A percentile compares a stretch with the other conserved stretches of the same genome.
phyloP scores from a whole-genome alignment of 257 asterid species.

The Plantago elongata region DNA sequence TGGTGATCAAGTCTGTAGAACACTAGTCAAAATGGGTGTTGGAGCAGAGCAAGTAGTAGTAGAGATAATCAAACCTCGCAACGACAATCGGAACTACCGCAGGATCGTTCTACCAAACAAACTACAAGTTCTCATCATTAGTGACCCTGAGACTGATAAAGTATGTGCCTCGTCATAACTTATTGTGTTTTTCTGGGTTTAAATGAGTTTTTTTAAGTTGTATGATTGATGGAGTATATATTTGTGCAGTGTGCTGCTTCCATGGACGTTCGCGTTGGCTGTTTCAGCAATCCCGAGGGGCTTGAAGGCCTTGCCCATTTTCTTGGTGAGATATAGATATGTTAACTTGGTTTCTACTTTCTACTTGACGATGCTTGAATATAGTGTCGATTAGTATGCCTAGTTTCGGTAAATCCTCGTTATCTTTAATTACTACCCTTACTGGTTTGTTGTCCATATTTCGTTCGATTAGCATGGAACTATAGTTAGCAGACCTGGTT shows the following conservation, averaged over 20 bases:
- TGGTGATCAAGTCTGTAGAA: no score
- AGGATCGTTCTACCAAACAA: constrained; percentile 67
- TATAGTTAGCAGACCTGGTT: no score
- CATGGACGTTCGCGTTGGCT: constrained; percentile 89
- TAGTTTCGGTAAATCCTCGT: no score
- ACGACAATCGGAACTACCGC: constrained; percentile 66
- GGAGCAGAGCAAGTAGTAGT: constrained; percentile 23
- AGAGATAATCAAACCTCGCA: constrained; percentile 79
- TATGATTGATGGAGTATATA: background rate
- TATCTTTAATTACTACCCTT: no score
- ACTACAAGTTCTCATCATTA: constrained; percentile 77
- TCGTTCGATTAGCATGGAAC: no score
- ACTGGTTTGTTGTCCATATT: no score
- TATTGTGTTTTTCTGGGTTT: background rate
- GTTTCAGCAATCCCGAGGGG: constrained; percentile 89
- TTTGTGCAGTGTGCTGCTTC: constrained; percentile 82
- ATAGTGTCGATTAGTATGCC: background rate
- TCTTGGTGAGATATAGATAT: constrained; percentile 51
- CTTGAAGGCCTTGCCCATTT: constrained; percentile 99
- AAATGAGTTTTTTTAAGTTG: constrained; percentile 16
- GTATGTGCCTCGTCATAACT: constrained; percentile 22
- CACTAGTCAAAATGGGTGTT: constrained; percentile 38
- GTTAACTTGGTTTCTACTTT: background rate
- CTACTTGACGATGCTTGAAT: background rate
- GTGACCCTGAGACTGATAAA: constrained; percentile 94